Evolutionary conservation across 257 asterid species (phyloP).

Genomic region (Lithospermum erythrorhizon): DNA sequence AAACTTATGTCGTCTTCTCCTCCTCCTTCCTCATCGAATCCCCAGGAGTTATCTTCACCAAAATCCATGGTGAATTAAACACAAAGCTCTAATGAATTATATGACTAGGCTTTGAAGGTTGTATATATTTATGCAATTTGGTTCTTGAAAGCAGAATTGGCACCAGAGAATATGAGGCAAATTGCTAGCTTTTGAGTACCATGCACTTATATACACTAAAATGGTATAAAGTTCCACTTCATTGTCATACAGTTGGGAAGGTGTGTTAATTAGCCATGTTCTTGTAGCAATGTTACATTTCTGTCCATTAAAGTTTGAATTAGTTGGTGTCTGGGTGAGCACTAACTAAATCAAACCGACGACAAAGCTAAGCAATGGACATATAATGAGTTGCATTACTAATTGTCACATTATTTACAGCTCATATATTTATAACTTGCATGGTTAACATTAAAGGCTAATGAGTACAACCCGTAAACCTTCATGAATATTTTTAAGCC

Average conservation of each 20-base stretch:
- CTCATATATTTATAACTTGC: too few relatives aligned
- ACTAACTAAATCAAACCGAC: background rate
- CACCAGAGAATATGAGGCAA: background rate
- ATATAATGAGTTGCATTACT: background rate
- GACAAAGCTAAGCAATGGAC: background rate
- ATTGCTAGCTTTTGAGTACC: background rate
- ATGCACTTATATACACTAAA: background rate
- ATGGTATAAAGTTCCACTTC: background rate
- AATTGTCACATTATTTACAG: too few relatives aligned
- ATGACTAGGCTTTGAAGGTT: background rate
- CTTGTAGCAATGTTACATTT: background rate
- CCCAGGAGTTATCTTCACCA: conserved; percentile 26
- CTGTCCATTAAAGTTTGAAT: background rate
- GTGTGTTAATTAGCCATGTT: conserved; percentile 1
- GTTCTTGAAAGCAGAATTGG: background rate
- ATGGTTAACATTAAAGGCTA: too few relatives aligned
- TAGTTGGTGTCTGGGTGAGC: background rate
- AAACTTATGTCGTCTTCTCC: conserved; percentile 21
- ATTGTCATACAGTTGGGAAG: background rate
- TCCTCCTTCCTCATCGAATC: conserved; percentile 34
- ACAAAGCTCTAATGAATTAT: conserved; percentile 3
- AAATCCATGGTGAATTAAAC: conserved; percentile 33
- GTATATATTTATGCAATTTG: background rate
- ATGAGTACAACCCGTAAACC: too few relatives aligned
- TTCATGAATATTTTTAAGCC: too few relatives aligned